Evolutionary conservation across 1,139 yeast genomes (phyloP).

Genomic region (Hemisphaericaspora xylofermentans): DNA sequence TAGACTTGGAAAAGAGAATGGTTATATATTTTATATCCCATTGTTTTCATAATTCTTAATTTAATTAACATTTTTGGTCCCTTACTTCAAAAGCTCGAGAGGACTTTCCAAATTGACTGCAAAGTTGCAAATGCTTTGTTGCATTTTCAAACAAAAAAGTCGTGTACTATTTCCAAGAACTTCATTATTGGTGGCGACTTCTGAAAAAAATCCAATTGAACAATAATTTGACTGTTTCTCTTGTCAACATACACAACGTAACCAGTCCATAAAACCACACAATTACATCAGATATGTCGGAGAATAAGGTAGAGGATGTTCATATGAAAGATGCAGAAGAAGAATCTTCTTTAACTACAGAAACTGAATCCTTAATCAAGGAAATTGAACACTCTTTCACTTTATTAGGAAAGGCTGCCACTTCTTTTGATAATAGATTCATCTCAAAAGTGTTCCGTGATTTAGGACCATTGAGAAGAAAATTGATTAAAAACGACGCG

Average conservation of each 20-base stretch:
- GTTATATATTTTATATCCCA: too few relatives aligned
- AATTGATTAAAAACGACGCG: constrained; percentile 46
- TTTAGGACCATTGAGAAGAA: constrained; percentile 70
- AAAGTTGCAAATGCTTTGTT: too few relatives aligned
- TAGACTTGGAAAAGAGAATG: too few relatives aligned
- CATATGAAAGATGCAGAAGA: constrained; percentile 31
- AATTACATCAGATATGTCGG: constrained; percentile 6
- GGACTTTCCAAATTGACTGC: too few relatives aligned
- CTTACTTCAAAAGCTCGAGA: too few relatives aligned
- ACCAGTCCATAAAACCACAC: constrained; percentile 4
- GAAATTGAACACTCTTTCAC: constrained; percentile 56
- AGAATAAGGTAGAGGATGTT: constrained; percentile 19
- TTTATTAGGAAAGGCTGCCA: constrained; percentile 67
- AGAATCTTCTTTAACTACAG: constrained; percentile 8
- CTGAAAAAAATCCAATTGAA: neutral
- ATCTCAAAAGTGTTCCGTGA: constrained; percentile 85
- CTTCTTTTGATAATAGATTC: constrained; percentile 81
- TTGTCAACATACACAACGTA: neutral
- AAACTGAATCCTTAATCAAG: constrained; percentile 19
- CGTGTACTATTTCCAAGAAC: too few relatives aligned
- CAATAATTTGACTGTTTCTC: too few relatives aligned
- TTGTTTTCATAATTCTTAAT: too few relatives aligned
- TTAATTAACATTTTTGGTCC: too few relatives aligned
- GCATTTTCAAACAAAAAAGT: too few relatives aligned
- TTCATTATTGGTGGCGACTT: constrained; percentile 3